phyloP scores from a whole-genome alignment of 2,329 filamentous ascomycete species.

The Epichloe typhina region DNA sequence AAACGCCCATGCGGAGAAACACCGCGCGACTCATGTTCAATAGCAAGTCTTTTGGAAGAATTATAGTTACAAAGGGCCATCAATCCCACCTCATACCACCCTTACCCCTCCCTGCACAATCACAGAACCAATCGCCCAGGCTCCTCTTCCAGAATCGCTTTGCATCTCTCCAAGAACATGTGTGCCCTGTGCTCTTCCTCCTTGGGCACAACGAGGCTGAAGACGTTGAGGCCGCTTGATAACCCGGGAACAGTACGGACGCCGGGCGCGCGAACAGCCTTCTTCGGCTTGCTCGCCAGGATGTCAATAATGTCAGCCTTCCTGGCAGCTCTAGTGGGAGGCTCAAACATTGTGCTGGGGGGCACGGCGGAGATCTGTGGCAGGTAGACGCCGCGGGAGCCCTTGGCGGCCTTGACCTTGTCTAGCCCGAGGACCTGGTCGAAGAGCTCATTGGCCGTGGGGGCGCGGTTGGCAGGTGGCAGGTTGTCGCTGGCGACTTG shows the following conservation, averaged over 20 bases:
- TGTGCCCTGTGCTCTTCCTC: constrained; percentile 71
- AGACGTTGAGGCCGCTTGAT: constrained; percentile 55
- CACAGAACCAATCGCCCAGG: constrained; percentile 60
- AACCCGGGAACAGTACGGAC: constrained; percentile 29
- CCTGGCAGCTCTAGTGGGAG: constrained; percentile 18
- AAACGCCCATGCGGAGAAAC: neutral
- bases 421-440: constrained; percentile 70
- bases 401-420: constrained; percentile 30
- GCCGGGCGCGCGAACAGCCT: constrained; percentile 12
- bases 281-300: constrained; percentile 29
- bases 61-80: neutral
- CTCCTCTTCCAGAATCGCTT: constrained; percentile 68
- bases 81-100: neutral
- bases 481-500: constrained; percentile 81
- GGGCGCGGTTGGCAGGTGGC: constrained; percentile 48
- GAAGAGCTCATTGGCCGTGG: constrained; percentile 73
- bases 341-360: constrained; percentile 27
- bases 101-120: constrained; percentile 8
- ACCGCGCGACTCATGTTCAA: neutral
- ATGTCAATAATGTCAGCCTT: constrained; percentile 70
- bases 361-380: constrained; percentile 55
- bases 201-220: constrained; percentile 67
- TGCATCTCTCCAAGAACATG: constrained; percentile 75
- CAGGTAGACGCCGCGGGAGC: constrained; percentile 49
- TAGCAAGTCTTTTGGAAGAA: neutral